Evolutionary conservation across 306 rosid genomes (phyloP).

Genomic region (Begonia peltatifolia): DNA sequence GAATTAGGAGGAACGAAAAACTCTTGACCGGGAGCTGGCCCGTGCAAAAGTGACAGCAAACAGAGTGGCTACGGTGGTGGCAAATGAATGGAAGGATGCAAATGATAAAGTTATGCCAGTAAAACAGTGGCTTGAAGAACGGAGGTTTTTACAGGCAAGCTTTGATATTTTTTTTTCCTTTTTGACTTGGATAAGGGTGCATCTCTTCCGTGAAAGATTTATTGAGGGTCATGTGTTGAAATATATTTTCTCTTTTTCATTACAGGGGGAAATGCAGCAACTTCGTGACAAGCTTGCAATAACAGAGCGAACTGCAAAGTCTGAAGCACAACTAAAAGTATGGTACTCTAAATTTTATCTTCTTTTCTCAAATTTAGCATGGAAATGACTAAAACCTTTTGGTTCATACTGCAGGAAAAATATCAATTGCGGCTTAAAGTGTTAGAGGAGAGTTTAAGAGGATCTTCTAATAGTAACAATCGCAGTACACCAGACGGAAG

Average conservation of each 20-base stretch:
- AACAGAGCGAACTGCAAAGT: conserved; percentile 54
- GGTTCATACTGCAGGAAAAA: conserved; percentile 50
- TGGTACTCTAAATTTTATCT: conserved; percentile 21
- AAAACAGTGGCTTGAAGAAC: conserved; percentile 98
- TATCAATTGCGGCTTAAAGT: conserved; percentile 86
- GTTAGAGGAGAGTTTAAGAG: conserved; percentile 92
- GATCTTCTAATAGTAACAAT: conserved; percentile 45
- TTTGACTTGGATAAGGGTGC: not conserved
- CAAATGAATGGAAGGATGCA: conserved; percentile 98
- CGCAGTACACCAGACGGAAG: conserved; percentile 75
- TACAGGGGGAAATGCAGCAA: conserved; percentile 98
- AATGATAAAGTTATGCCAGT: conserved; percentile 99
- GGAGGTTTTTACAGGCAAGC: conserved; percentile 73
- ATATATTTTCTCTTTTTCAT: conserved; percentile 1
- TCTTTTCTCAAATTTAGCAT: not conserved
- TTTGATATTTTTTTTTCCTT: not conserved
- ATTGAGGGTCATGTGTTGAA: not conserved
- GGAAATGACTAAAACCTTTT: not conserved
- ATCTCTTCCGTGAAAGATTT: conserved; percentile 6
- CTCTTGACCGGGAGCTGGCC: conserved; percentile 96
- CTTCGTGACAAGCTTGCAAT: conserved; percentile 88
- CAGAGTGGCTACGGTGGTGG: conserved; percentile 93
- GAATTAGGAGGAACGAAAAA: conserved; percentile 86
- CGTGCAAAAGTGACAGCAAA: conserved; percentile 97
- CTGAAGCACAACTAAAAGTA: conserved; percentile 96